Evolutionary conservation across 2,329 filamentous ascomycete species (phyloP), one percentile per base, ranked within the genome.

Genomic region (Beauveria sp.): DNA sequence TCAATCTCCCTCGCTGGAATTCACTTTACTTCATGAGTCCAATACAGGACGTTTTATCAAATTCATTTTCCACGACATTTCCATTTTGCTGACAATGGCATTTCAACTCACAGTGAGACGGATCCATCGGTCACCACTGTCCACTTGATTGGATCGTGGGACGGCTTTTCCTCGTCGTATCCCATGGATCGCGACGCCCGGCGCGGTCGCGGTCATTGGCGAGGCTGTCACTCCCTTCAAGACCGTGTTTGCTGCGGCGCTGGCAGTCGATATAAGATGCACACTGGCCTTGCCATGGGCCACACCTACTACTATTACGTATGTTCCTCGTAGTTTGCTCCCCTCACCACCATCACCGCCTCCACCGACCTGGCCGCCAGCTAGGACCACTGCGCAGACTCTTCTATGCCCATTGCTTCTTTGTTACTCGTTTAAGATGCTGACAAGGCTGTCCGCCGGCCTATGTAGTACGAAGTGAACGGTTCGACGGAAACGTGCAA

Each of bases 291-390:
- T 65, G 95, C 89, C 74, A 96, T 96, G 90, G 93, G 93, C 50
- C 86, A 89, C 63, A 95, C 88, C 18, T 97, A 97, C 75, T 97
- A 93, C 82, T 98, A 96, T 79, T 97, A 95, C 76, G 91, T 96
- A 79, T 76, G 89, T 81, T 50, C 53, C 42, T 53, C 26, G 34
- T 47, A 34, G 53, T 55, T 50, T 55, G 24, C 49, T 63, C 45
- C 63, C 66, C 60, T 58, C 57, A 57, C 64, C 22, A 34, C 42
- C 62, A 46, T 45, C 51, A 38, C 20, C 46, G 38, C 51, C 26
- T 18, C 46, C 20, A 24, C 53, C 47, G 42, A 43, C 38, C 52
- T 42, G 40, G 38, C 54, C 38, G 9, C 49, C 38, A 50, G 57
- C 57, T 50, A 38, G 58, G 58, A 46, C 58, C 50, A 54, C 58